A percentile compares a stretch with the other conserved stretches of the same genome.
Conservation (phyloP, 176 grass and related monocot genomes). For the Hordeum marinum region DNA sequence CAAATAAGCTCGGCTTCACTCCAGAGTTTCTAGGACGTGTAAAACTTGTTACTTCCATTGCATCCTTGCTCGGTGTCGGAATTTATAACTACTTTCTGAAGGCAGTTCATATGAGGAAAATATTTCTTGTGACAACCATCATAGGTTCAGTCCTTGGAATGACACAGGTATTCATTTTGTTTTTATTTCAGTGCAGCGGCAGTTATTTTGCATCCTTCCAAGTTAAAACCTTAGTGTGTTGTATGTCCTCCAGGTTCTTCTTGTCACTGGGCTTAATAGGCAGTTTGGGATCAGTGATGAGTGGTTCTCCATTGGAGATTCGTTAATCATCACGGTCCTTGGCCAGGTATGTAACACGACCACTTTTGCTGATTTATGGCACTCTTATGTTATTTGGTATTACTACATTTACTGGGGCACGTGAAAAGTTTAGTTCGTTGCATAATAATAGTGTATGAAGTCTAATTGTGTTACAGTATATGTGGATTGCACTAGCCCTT, state of each 20-base stretch:
- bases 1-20: conserved; percentile 94
- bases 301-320: conserved; percentile 98
- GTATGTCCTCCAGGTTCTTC: conserved; percentile 58
- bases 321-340: conserved; percentile 96
- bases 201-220: conserved; percentile 21
- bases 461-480: no score
- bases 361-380: background rate
- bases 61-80: conserved; percentile 84
- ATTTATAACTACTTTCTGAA: conserved; percentile 95
- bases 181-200: conserved; percentile 26
- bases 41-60: conserved; percentile 93
- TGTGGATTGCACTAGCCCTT: no score
- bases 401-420: background rate
- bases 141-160: conserved; percentile 89
- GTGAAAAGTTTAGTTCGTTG: background rate
- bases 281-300: conserved; percentile 89
- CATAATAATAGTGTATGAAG: background rate
- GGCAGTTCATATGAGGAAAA: conserved; percentile 86
- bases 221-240: conserved; percentile 14
- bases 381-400: background rate
- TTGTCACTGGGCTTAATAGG: conserved; percentile 84
- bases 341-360: conserved; percentile 54
- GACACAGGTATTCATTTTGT: conserved; percentile 69
- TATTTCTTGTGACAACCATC: conserved; percentile 89
- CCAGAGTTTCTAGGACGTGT: conserved; percentile 97